These are phyloP conservation scores for Solanum chacoense DNA, from an alignment of 305 asterid species.

Conservation along the genomic window DNA sequence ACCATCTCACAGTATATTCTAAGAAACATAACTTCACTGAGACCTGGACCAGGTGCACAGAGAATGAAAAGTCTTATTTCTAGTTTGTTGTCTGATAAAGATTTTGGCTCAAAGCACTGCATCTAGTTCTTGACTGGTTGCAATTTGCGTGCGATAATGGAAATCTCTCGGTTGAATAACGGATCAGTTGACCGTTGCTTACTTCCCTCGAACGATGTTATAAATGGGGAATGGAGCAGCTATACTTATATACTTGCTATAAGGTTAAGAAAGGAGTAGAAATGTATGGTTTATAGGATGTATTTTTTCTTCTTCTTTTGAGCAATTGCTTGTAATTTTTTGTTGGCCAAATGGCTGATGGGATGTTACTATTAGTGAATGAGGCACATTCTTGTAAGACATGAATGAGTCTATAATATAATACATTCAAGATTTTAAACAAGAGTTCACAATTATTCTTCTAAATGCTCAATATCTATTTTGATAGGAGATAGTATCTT, in stretches of 20 bases:
- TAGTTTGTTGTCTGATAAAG: slow-evolving; percentile 37
- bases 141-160: neutral
- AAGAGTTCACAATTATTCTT: neutral
- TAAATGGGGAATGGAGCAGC: neutral
- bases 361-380: neutral
- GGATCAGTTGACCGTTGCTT: neutral
- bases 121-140: slow-evolving; percentile 14
- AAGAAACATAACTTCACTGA: slow-evolving; percentile 31
- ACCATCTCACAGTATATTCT: slow-evolving; percentile 7
- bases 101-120: slow-evolving; percentile 44
- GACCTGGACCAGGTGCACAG: slow-evolving; percentile 56
- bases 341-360: neutral
- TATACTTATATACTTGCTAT: neutral
- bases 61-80: slow-evolving; percentile 36
- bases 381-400: neutral
- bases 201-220: neutral
- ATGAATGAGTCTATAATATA: neutral
- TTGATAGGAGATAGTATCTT: neutral
- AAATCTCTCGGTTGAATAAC: neutral
- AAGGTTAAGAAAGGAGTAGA: neutral
- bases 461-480: neutral
- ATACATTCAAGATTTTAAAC: neutral
- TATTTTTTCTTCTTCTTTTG: neutral
- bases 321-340: neutral
- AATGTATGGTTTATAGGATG: neutral